Percentiles rank a stretch among this genome's conserved stretches.
Conservation (phyloP, 345 rosid genomes). For the Eucalyptus pauciflora region DNA sequence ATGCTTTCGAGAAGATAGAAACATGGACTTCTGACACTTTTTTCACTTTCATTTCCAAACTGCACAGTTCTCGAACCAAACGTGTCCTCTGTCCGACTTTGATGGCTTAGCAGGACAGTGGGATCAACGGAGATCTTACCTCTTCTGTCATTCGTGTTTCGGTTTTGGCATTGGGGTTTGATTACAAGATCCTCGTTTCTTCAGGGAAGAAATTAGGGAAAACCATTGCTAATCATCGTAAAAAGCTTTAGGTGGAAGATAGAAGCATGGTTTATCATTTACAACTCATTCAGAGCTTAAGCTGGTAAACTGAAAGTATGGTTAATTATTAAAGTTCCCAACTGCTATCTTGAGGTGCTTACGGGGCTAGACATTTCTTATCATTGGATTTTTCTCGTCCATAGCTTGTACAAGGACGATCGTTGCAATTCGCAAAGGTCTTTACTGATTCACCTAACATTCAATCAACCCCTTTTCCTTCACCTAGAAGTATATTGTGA, state of each 20-base stretch:
- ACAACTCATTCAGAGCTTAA: background rate
- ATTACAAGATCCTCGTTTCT: background rate
- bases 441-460: background rate
- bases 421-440: background rate
- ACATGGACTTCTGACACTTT: background rate
- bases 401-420: background rate
- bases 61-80: background rate
- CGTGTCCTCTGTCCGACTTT: background rate
- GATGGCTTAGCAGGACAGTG: background rate
- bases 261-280: background rate
- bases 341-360: background rate
- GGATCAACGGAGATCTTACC: background rate
- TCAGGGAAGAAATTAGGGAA: background rate
- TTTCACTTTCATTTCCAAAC: background rate
- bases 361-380: background rate
- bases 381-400: background rate
- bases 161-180: background rate
- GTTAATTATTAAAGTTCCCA: background rate
- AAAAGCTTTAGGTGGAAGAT: background rate
- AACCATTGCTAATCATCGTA: background rate
- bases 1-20: background rate
- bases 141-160: background rate
- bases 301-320: background rate
- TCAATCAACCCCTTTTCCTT: background rate
- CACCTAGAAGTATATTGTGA: background rate